A percentile compares a stretch with the other conserved stretches of the same genome.
Evolutionary conservation across 208 protist genomes (phyloP).

Genomic region (Tritrichomonas musculus): DNA sequence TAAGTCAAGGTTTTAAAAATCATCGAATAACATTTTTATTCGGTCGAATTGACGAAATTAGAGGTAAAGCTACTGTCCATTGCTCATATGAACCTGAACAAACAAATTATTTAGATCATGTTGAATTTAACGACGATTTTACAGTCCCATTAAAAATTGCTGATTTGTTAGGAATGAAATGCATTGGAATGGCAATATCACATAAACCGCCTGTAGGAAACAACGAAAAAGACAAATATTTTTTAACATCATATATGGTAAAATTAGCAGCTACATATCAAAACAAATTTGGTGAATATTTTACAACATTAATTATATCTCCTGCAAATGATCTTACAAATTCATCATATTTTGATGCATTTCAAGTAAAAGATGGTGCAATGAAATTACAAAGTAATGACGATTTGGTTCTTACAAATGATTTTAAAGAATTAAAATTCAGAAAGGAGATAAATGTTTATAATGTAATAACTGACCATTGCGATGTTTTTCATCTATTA

Average conservation of each 20-base stretch:
- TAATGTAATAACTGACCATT: no score
- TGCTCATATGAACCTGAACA: not conserved
- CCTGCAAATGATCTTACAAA: no score
- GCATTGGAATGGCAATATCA: not conserved
- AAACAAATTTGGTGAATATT: not conserved
- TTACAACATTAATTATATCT: not conserved
- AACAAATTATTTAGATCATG: not conserved
- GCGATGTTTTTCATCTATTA: no score
- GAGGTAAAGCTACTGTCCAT: constrained; percentile 1
- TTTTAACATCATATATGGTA: not conserved
- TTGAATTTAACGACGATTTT: not conserved
- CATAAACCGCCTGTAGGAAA: no score
- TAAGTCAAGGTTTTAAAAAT: not conserved
- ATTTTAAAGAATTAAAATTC: no score
- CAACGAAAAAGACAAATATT: not conserved
- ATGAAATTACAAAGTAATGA: not conserved
- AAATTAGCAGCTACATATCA: not conserved
- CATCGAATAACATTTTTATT: not conserved
- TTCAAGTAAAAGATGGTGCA: not conserved
- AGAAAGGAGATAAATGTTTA: no score
- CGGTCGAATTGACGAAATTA: not conserved
- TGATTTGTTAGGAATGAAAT: not conserved
- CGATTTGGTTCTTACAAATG: no score
- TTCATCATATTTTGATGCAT: not conserved
- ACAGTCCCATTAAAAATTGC: not conserved